Evolutionary conservation across 306 rosid species (phyloP), one percentile per base, ranked within the genome.

Genomic region (Vicia villosa): DNA sequence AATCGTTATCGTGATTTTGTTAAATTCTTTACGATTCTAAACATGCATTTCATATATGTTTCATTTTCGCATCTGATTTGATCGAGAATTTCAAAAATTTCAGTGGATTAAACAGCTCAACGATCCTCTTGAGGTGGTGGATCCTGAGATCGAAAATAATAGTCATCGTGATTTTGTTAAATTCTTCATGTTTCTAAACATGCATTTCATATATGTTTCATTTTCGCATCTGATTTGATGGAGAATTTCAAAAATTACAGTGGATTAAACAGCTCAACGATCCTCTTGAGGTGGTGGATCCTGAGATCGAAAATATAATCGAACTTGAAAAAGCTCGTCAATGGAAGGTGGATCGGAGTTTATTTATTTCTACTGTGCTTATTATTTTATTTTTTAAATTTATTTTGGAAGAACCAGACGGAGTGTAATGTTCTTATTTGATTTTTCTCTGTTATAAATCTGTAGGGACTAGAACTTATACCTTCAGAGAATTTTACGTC

Each of bases 271-370:
- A 92, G 73, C 86, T 92, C 66, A 92, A 92, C 60, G 98, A 79
- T 17, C 89, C 95, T 43, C 83, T 92, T 32, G 92, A 84, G 70
- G 88, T 41, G 20, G 68, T 92, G 22, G 98, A 92, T 82, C 89
- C 98, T 46, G 93, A 89, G 76, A 74, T 88, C 74, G 76, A 87
- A 0, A 86, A 92, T 68, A 89, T 92, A 26, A 92, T 92, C 37
- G 96, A 92, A 73, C 98, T 86, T 15, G 98, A 92, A 68, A 92
- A 92, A 55, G 85, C 92, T 79, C 96, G 96, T 65, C 98, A 92
- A 79, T 89, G 96, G 95, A 92, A 89, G 56, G 83, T 82, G 0
- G 49, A 58, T 51, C 63, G n/a, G 5, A 32, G 40, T 36, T 77
- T 61, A 28, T 4, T 42, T 67, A 28, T 4, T 51, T 67, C 47